phyloP scores from a whole-genome alignment of 345 rosid genomes.

The Hypericum androsaemum region DNA sequence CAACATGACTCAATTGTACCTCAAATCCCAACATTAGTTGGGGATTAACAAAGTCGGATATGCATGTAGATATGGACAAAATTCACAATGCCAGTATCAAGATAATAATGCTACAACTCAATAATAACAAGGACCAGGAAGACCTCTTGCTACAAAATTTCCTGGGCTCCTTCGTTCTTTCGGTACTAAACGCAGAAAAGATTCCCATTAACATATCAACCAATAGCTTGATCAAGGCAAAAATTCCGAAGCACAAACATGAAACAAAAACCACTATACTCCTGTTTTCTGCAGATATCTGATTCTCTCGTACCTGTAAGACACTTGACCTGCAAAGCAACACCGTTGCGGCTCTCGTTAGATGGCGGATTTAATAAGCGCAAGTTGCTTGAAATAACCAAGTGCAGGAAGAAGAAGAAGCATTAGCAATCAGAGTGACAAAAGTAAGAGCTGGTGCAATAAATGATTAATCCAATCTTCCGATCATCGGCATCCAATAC shows the following conservation, averaged over 20 bases:
- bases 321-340: neutral
- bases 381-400: no score
- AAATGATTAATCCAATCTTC: no score
- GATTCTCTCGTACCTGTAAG: neutral
- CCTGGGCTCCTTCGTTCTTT: constrained; percentile 10
- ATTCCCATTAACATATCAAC: neutral
- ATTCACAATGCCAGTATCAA: no score
- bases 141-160: constrained; percentile 11
- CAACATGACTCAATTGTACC: no score
- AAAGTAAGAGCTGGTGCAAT: no score
- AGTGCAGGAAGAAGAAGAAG: neutral
- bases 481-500: no score
- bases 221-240: neutral
- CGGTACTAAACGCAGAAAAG: neutral
- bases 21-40: no score
- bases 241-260: neutral
- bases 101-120: constrained; percentile 15
- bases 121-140: constrained; percentile 18
- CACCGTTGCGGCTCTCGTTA: neutral
- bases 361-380: no score
- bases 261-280: neutral
- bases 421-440: neutral
- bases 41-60: no score
- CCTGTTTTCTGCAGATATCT: neutral
- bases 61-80: no score